phyloP scores from a whole-genome alignment of 2,329 filamentous ascomycete species.

The Rhinocladiella similis region DNA sequence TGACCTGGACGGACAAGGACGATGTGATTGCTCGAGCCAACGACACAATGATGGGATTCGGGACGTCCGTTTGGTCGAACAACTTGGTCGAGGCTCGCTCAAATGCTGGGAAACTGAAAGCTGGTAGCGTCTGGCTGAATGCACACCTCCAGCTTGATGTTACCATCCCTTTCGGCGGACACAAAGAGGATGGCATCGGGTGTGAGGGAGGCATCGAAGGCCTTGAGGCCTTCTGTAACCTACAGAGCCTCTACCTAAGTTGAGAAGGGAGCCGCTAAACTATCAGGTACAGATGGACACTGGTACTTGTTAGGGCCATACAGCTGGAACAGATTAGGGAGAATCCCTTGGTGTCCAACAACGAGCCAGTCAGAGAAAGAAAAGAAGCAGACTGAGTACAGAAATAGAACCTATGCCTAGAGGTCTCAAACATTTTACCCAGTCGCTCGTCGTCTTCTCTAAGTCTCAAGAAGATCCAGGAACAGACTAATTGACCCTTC shows the following conservation, averaged over 20 bases:
- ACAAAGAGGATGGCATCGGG: slow-evolving; percentile 43
- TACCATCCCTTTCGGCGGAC: slow-evolving; percentile 63
- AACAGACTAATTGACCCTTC: neutral
- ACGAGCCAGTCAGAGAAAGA: too few relatives aligned
- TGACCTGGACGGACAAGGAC: slow-evolving; percentile 52
- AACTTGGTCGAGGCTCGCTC: slow-evolving; percentile 20
- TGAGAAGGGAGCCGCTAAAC: too few relatives aligned
- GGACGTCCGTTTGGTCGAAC: slow-evolving; percentile 21
- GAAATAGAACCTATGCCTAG: too few relatives aligned
- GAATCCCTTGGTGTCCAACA: too few relatives aligned
- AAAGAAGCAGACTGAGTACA: too few relatives aligned
- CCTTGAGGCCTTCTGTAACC: slow-evolving; percentile 3
- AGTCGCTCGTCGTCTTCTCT: too few relatives aligned
- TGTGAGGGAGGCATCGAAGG: slow-evolving; percentile 29
- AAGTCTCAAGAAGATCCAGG: too few relatives aligned
- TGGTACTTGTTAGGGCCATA: too few relatives aligned
- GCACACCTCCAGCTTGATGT: neutral
- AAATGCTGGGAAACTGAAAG: slow-evolving; percentile 22
- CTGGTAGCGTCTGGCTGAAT: slow-evolving; percentile 31
- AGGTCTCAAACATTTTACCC: too few relatives aligned
- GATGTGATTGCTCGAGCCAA: slow-evolving; percentile 16
- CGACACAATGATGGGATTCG: slow-evolving; percentile 22
- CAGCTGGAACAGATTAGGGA: too few relatives aligned
- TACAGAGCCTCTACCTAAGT: neutral
- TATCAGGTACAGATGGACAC: too few relatives aligned